These are phyloP conservation scores for Zizania palustris DNA, from an alignment of 202 grass and related monocot genomes.

Conservation along the genomic window DNA sequence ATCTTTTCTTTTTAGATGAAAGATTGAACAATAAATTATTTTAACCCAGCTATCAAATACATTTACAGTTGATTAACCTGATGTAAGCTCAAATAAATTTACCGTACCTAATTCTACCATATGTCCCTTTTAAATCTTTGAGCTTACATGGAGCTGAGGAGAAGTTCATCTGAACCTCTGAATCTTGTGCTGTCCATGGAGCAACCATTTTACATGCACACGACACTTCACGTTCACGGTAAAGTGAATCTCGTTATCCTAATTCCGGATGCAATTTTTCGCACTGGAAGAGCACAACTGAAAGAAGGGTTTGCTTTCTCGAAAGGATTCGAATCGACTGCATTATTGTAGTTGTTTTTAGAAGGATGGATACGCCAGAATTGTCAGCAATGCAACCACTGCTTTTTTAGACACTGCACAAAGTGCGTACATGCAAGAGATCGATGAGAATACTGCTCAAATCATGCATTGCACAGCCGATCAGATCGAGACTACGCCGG, in stretches of 20 bases:
- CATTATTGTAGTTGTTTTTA: conserved; percentile 34
- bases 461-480: background rate
- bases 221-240: background rate
- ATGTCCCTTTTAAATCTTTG: conserved; percentile 29
- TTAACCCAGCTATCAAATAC: too few species aligned
- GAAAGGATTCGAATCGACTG: conserved; percentile 1
- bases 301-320: conserved; percentile 16
- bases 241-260: conserved; percentile 1
- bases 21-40: too few species aligned
- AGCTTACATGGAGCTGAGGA: conserved; percentile 30
- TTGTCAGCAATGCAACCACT: background rate
- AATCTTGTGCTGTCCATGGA: conserved; percentile 15
- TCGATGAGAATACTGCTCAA: background rate
- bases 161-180: background rate
- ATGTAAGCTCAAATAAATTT: too few species aligned
- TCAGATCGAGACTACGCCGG: conserved; percentile 10
- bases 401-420: background rate
- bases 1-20: too few species aligned
- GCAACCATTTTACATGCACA: background rate
- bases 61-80: too few species aligned
- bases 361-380: conserved; percentile 12
- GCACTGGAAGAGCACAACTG: background rate
- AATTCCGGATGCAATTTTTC: background rate
- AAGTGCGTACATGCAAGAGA: background rate
- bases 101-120: too few species aligned